Conservation (phyloP, 208 protist genomes). For the Trypanosoma scelopori region DNA sequence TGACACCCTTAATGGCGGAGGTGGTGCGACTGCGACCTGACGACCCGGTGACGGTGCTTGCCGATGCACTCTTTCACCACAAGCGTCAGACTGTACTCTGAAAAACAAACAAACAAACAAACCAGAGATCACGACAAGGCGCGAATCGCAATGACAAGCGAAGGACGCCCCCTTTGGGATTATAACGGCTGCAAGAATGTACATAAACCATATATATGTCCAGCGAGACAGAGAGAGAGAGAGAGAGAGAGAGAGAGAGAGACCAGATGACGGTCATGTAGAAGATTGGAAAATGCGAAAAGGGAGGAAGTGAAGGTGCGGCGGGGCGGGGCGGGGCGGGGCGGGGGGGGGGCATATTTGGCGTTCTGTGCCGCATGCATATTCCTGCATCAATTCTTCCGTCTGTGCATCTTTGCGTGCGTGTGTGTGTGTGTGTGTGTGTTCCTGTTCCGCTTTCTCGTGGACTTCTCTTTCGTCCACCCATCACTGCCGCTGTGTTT, state of each 20-base stretch:
- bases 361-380: not conserved
- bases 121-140: not conserved
- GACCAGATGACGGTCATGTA: too few relatives aligned
- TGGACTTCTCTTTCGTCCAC: not conserved
- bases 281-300: too few relatives aligned
- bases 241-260: too few relatives aligned
- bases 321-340: too few relatives aligned
- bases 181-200: too few relatives aligned
- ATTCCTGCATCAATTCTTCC: not conserved
- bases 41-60: constrained; percentile 91
- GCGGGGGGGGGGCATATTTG: too few relatives aligned
- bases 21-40: constrained; percentile 87
- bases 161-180: too few relatives aligned
- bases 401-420: not conserved
- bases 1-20: constrained; percentile 89
- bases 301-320: too few relatives aligned
- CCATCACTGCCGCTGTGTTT: too few relatives aligned
- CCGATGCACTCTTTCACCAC: constrained; percentile 87
- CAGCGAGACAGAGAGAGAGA: too few relatives aligned
- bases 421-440: constrained; percentile 3
- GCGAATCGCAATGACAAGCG: too few relatives aligned
- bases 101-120: constrained; percentile 14
- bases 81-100: constrained; percentile 33
- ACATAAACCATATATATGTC: too few relatives aligned
- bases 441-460: not conserved